Percentiles rank a stretch among this genome's conserved stretches.
Evolutionary conservation across 2,329 filamentous ascomycete genomes (phyloP).

Genomic region (Sporothrix curviconia): DNA sequence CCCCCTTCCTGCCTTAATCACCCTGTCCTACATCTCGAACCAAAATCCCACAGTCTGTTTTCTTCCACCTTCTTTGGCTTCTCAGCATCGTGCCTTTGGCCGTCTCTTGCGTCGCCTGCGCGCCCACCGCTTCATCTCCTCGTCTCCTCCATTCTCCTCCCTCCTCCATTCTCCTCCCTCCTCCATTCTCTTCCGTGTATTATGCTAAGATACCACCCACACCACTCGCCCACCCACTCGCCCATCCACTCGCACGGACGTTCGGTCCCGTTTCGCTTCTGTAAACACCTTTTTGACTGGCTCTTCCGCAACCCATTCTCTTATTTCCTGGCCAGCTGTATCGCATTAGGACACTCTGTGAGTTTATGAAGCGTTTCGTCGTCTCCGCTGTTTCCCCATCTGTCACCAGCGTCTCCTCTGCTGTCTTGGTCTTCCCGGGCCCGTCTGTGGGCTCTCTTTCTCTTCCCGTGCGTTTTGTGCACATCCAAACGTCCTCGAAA

Average conservation of each 20-base stretch:
- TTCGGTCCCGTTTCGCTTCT: conserved; percentile 10
- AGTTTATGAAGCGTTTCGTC: conserved; percentile 9
- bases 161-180: neutral
- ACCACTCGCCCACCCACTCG: neutral
- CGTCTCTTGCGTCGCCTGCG: too few species aligned
- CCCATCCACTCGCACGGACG: conserved; percentile 4
- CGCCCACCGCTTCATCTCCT: too few species aligned
- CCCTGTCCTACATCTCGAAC: too few species aligned
- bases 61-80: neutral
- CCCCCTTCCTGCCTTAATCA: too few species aligned
- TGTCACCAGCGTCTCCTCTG: neutral
- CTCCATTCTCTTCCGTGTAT: neutral
- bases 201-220: neutral
- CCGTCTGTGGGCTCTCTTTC: neutral
- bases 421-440: neutral
- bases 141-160: neutral
- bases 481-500: neutral
- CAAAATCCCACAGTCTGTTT: neutral
- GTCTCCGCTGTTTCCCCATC: neutral
- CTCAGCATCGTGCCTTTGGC: too few species aligned
- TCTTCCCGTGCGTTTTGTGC: neutral
- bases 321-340: neutral
- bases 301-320: neutral
- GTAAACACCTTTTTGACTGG: conserved; percentile 1
- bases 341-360: neutral